Evolutionary conservation across 108 stramenopile species (phyloP).

Genomic region (Mediolabrus comicus): DNA sequence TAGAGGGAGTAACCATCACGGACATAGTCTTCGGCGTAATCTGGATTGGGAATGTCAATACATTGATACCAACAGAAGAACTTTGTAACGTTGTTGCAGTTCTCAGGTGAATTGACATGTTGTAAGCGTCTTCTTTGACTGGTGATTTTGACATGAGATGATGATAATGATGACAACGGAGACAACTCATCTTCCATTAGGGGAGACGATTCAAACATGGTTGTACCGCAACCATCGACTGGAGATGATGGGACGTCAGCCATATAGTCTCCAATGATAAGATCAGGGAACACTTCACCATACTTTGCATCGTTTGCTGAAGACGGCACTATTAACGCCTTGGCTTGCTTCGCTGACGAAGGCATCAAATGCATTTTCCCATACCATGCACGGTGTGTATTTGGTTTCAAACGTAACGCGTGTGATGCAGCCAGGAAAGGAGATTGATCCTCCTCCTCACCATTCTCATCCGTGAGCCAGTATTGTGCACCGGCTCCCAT

Average conservation of each 20-base stretch:
- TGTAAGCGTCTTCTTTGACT: slow-evolving; percentile 30
- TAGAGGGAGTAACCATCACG: slow-evolving; percentile 70
- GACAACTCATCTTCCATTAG: not conserved
- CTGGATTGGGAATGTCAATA: slow-evolving; percentile 63
- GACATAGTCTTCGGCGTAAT: slow-evolving; percentile 46
- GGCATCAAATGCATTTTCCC: slow-evolving; percentile 80
- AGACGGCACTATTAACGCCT: not conserved
- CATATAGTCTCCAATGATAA: slow-evolving; percentile 20
- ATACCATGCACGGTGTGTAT: slow-evolving; percentile 60
- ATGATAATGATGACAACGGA: no score
- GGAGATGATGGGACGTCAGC: slow-evolving; percentile 29
- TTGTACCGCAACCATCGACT: slow-evolving; percentile 39
- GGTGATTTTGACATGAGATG: not conserved
- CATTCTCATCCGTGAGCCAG: slow-evolving; percentile 44
- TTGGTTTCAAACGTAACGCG: slow-evolving; percentile 54
- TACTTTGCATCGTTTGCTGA: slow-evolving; percentile 5
- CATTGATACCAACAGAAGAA: slow-evolving; percentile 87
- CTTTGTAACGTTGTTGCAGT: slow-evolving; percentile 76
- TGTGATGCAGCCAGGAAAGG: slow-evolving; percentile 62
- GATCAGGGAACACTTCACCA: slow-evolving; percentile 11
- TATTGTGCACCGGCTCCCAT: slow-evolving; percentile 73
- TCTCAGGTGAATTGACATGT: slow-evolving; percentile 49
- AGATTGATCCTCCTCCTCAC: not conserved
- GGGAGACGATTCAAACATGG: not conserved
- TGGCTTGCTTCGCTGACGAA: slow-evolving; percentile 3